These are phyloP conservation scores for Microbotryum violaceum DNA, from an alignment of 1,284 basidiomycete species.

Conservation along the genomic window DNA sequence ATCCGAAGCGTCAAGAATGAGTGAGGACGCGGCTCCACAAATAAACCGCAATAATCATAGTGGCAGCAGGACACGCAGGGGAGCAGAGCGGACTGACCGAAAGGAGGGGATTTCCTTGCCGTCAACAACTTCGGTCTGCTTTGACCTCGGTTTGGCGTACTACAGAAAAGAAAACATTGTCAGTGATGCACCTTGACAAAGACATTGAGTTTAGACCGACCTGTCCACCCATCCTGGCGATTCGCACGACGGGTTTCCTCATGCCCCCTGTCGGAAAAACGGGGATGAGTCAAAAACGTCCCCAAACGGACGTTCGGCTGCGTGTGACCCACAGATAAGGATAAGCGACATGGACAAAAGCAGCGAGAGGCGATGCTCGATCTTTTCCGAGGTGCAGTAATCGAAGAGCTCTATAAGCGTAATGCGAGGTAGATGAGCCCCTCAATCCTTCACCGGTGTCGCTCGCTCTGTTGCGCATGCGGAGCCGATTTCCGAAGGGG, in stretches of 20 bases:
- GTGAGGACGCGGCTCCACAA: no score
- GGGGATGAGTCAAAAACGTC: slow-evolving; percentile 39
- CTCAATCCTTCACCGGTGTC: not conserved
- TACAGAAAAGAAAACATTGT: slow-evolving; percentile 45
- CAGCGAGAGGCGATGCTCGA: slow-evolving; percentile 86
- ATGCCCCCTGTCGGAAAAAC: slow-evolving; percentile 18
- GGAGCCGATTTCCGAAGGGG: not conserved
- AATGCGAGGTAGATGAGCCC: no score
- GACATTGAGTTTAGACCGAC: not conserved
- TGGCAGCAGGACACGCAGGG: not conserved
- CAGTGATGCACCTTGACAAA: slow-evolving; percentile 35
- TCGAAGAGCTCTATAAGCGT: slow-evolving; percentile 39
- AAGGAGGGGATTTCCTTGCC: slow-evolving; percentile 55
- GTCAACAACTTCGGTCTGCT: slow-evolving; percentile 61
- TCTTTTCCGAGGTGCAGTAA: slow-evolving; percentile 63
- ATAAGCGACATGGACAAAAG: slow-evolving; percentile 93
- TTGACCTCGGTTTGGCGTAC: slow-evolving; percentile 92
- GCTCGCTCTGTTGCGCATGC: not conserved
- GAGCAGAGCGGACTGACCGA: slow-evolving; percentile 48
- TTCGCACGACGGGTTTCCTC: slow-evolving; percentile 67
- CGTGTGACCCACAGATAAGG: slow-evolving; percentile 27
- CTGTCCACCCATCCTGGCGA: slow-evolving; percentile 78
- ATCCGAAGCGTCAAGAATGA: not conserved
- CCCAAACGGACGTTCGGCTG: slow-evolving; percentile 85
- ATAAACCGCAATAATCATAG: no score